A percentile compares a stretch with the other conserved stretches of the same genome.
Evolutionary conservation across 2,329 filamentous ascomycete species (phyloP).

Genomic region (Fusarium sp.): DNA sequence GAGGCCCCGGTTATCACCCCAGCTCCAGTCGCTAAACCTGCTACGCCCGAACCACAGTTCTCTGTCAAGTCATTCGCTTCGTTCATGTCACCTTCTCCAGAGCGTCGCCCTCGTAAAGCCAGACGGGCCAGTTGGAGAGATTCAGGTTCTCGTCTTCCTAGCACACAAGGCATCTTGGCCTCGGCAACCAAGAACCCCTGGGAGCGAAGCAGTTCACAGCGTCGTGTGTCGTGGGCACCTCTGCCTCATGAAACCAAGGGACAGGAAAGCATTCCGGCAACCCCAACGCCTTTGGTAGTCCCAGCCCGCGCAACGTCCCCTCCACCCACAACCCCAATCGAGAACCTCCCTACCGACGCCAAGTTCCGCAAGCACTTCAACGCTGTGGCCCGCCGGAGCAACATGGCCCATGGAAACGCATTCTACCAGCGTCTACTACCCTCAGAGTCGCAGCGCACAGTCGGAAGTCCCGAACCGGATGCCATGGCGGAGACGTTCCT

Average conservation of each 20-base stretch:
- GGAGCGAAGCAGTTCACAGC: constrained; percentile 40
- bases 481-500: constrained; percentile 45
- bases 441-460: constrained; percentile 54
- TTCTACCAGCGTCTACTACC: constrained; percentile 53
- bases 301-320: constrained; percentile 54
- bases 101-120: constrained; percentile 42
- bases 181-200: constrained; percentile 53
- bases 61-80: constrained; percentile 65
- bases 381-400: constrained; percentile 54
- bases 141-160: constrained; percentile 44
- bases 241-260: constrained; percentile 45
- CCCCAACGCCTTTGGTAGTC: constrained; percentile 17
- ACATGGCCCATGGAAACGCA: constrained; percentile 31
- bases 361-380: constrained; percentile 63
- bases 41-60: constrained; percentile 61
- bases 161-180: constrained; percentile 51
- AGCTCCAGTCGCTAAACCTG: constrained; percentile 33
- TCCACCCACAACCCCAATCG: constrained; percentile 54
- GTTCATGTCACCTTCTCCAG: constrained; percentile 64
- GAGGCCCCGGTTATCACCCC: constrained; percentile 1
- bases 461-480: constrained; percentile 39
- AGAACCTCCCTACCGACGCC: constrained; percentile 51
- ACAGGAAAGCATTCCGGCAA: constrained; percentile 10
- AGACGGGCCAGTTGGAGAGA: constrained; percentile 35
- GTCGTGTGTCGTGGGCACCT: constrained; percentile 55